Evolutionary conservation across 2,329 filamentous ascomycete species (phyloP), one percentile per base, ranked within the genome.

Genomic region (Boeremia exigua): DNA sequence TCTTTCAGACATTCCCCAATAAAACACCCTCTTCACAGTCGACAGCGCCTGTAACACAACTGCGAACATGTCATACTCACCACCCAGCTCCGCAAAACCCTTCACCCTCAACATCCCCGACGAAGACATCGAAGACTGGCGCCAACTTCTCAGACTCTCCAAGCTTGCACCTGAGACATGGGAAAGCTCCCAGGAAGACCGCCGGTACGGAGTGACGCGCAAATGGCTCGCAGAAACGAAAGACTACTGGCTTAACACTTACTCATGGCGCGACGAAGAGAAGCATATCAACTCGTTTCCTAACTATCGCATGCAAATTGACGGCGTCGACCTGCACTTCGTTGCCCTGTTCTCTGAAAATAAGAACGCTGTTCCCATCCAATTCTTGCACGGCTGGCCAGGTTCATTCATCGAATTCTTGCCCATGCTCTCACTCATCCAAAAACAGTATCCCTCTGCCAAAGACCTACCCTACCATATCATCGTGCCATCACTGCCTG

Each of bases 331-430:
- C 11, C 69, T 86, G 32, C 84, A 86, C 61, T 86, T 86, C 61
- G 65, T 81, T 1, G 84, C 76, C 0, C 70, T 86, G 0, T 87
- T 86, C 53, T 86, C 84, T 0, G 65, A 78, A 51, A 81, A 80
- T 29, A 60, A 73, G 3, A 79, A 83, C 59, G 85, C 84, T 0
- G 73, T 82, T 6, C 84, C 84, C 0, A 65, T 86, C 14, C 58
- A 82, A 3, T 77, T 84, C 46, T 67, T 84, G 53, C 84, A 87
- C 61, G 85, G 84, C 28, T 87, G 83, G 83, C 84, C 84, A 0
- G 74, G 74, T 8, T 79, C 77, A 8, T 83, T 86, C 56, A 67
- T 84, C 4, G 86, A 88, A 60, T 87, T 87, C 63, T 67, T 87
- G 6, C 79, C 79, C 1, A 76, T 85, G 37, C 67, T 86, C 38